Evolutionary conservation across 1,139 yeast genomes (phyloP), one percentile per base, ranked within the genome.

Genomic region (Zygoascus sp.): DNA sequence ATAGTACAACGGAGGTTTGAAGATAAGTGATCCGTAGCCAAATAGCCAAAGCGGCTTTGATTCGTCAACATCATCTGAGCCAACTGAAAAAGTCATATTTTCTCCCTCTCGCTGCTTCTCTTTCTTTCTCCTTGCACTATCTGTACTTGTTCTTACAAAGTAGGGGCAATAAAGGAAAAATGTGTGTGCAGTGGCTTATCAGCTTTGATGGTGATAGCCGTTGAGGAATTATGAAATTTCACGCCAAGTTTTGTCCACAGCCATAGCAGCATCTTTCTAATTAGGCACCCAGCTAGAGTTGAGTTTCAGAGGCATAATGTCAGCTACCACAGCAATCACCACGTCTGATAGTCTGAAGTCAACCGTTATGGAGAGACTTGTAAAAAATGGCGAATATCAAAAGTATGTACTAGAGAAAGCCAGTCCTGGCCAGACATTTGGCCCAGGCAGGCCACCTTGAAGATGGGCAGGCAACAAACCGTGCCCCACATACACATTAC

Each of bases 11-110:
- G 97, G 97, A 0, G 96, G 97, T 60, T 89, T 90, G 73, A 84
- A 90, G 21, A 90, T 81, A 46, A 90, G 70, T 0, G 96, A 85
- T 1, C 97, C 97, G 60, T 90, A 90, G 2, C 97, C 97, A 21
- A 89, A 81, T 15, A 90, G 76, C 95, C 96, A 89, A 15, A 37
- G 30, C 6, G 25, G 25, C 6, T 19, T 19, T n/a, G 39, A 19
- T 5, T 20, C 27, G 25, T 35, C 39, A 5, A 35, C n/a, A 25
- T 20, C 15, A 21, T 13, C 34, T 3, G 15, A 16, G 34, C 16
- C n/a, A 7, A 30, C 28, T 3, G 34, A 30, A 13, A 30, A 9
- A n/a, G 34, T 30, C 34, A 30, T 30, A 7, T 13, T 30, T 23
- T 23, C n/a, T n/a, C n/a, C n/a, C n/a, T n/a, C n/a, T n/a, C n/a